A percentile compares a stretch with the other conserved stretches of the same genome.
Evolutionary conservation across 2,329 filamentous ascomycete species (phyloP).

Genomic region (Xylariaceae sp.): DNA sequence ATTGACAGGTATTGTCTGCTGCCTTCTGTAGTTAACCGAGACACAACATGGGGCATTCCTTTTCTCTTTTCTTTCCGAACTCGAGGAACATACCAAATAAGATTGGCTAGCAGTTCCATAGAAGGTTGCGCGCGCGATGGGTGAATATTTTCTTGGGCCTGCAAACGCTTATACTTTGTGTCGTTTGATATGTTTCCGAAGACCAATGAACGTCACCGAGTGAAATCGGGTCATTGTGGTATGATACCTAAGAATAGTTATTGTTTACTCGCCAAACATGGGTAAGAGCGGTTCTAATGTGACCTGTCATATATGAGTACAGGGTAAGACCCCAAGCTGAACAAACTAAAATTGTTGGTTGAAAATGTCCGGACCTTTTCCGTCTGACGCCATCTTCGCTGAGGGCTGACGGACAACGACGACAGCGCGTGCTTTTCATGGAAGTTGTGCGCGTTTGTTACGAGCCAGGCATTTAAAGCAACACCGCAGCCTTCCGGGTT

Average conservation of each 20-base stretch:
- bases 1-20: not conserved
- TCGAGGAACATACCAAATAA: no score
- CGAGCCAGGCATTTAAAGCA: no score
- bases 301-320: not conserved
- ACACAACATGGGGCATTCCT: not conserved
- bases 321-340: not conserved
- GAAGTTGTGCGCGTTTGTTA: no score
- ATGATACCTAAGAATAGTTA: not conserved
- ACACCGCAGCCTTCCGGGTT: no score
- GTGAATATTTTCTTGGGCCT: no score
- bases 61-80: not conserved
- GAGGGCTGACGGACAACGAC: no score
- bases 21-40: not conserved
- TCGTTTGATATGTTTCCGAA: no score
- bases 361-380: not conserved
- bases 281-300: not conserved
- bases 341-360: not conserved
- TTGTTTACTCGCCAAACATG: constrained; percentile 3
- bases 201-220: no score
- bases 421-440: no score
- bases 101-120: no score
- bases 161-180: no score
- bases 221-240: not conserved
- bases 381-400: not conserved
- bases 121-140: no score